phyloP scores from a whole-genome alignment of 1,139 yeast genomes.

The Casaregolazyma lundiana region DNA sequence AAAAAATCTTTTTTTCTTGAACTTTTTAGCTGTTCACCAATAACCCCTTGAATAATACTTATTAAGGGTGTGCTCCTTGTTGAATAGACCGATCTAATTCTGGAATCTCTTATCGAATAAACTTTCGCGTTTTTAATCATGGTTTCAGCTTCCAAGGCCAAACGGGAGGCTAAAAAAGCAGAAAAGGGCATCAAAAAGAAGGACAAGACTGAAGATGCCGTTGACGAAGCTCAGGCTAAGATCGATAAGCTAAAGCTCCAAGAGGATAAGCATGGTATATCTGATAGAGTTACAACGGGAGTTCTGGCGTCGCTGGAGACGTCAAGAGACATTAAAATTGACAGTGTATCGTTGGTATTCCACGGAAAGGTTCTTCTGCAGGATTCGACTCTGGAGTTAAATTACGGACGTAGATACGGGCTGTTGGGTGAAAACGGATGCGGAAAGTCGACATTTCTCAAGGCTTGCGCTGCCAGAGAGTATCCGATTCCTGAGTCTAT shows the following conservation, averaged over 20 bases:
- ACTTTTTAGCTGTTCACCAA: conserved; percentile 4
- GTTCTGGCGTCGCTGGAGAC: conserved; percentile 84
- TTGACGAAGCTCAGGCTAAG: conserved; percentile 56
- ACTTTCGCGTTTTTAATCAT: conserved; percentile 8
- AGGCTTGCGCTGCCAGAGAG: conserved; percentile 92
- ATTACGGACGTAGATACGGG: conserved; percentile 89
- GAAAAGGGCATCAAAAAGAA: conserved; percentile 65
- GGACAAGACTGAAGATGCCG: conserved; percentile 47
- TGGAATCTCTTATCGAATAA: not conserved
- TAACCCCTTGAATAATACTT: conserved; percentile 3
- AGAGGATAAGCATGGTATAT: conserved; percentile 86
- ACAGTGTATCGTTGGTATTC: conserved; percentile 85
- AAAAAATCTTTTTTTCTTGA: not conserved
- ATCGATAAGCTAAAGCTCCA: conserved; percentile 86
- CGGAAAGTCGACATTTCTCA: conserved; percentile 94
- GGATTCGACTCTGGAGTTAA: conserved; percentile 87
- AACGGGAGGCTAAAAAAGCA: conserved; percentile 66
- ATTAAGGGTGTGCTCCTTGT: conserved; percentile 2
- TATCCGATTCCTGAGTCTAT: conserved; percentile 90
- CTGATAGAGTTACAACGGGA: conserved; percentile 98
- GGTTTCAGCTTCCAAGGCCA: conserved; percentile 87
- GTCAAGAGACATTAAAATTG: conserved; percentile 89
- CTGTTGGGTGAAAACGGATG: conserved; percentile 98
- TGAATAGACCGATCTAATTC: not conserved
- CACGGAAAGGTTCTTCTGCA: conserved; percentile 96